Evolutionary conservation across 2,329 filamentous ascomycete genomes (phyloP).

Genomic region (Penicillium hesseltinei): DNA sequence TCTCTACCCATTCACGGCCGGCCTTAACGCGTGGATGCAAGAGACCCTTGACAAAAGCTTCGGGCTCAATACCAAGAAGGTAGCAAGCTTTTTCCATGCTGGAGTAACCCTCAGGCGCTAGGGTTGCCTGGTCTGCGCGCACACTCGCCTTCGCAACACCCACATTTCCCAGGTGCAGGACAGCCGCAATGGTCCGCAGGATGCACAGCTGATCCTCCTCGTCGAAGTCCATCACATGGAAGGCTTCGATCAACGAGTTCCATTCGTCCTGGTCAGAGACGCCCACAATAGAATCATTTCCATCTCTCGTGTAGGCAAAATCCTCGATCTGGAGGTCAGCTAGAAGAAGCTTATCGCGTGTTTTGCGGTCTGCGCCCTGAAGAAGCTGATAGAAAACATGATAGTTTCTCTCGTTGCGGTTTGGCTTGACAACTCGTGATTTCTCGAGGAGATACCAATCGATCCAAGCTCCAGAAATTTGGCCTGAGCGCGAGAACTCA

Average conservation of each 20-base stretch:
- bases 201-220: slow-evolving; percentile 80
- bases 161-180: slow-evolving; percentile 91
- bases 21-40: slow-evolving; percentile 93
- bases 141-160: slow-evolving; percentile 86
- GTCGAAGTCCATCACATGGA: slow-evolving; percentile 89
- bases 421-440: slow-evolving; percentile 90
- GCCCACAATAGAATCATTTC: slow-evolving; percentile 86
- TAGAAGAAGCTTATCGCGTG: slow-evolving; percentile 75
- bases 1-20: slow-evolving; percentile 96
- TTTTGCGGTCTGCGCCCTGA: slow-evolving; percentile 70
- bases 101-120: slow-evolving; percentile 71
- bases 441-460: slow-evolving; percentile 99
- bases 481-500: slow-evolving; percentile 81
- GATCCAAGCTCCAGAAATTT: slow-evolving; percentile 93
- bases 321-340: slow-evolving; percentile 74
- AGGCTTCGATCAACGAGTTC: slow-evolving; percentile 85
- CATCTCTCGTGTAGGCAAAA: slow-evolving; percentile 87
- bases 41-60: slow-evolving; percentile 82
- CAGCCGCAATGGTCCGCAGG: slow-evolving; percentile 81
- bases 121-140: slow-evolving; percentile 82
- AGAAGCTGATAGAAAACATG: slow-evolving; percentile 97
- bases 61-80: slow-evolving; percentile 77
- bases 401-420: slow-evolving; percentile 87
- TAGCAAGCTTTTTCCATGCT: slow-evolving; percentile 77
- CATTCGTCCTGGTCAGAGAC: slow-evolving; percentile 91